Evolutionary conservation across 768 basidiomycete genomes (phyloP).

Genomic region (Holtermanniella nyarrowii): DNA sequence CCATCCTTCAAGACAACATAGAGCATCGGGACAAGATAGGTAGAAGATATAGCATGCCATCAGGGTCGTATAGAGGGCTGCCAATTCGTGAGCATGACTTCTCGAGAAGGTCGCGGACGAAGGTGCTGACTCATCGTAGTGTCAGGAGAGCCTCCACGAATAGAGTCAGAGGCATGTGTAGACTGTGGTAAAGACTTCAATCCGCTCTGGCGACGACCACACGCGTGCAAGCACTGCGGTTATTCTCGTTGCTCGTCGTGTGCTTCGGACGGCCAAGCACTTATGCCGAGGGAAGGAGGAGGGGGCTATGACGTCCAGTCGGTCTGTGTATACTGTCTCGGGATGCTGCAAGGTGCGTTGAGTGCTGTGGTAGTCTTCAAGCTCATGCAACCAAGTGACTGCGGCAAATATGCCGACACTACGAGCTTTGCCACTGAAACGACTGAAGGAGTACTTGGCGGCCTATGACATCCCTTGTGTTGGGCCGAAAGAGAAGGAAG

Average conservation of each 20-base stretch:
- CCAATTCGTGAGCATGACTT: too few species aligned
- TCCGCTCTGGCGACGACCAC: conserved; percentile 30
- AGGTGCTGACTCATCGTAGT: not conserved
- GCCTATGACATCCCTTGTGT: conserved; percentile 30
- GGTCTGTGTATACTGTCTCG: conserved; percentile 33
- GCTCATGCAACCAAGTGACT: conserved; percentile 20
- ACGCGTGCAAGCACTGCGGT: conserved; percentile 37
- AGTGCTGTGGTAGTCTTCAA: conserved; percentile 5
- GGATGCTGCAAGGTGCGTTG: conserved; percentile 39
- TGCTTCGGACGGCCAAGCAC: conserved; percentile 32
- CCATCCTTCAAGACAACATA: too few species aligned
- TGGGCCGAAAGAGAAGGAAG: conserved; percentile 39
- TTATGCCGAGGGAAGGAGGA: conserved; percentile 32
- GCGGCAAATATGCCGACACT: conserved; percentile 25
- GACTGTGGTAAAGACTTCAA: conserved; percentile 38
- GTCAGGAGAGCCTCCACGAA: not conserved
- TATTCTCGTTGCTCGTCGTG: conserved; percentile 38
- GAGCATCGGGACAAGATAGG: too few species aligned
- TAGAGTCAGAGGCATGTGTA: conserved; percentile 22
- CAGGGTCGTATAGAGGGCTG: too few species aligned
- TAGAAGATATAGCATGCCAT: too few species aligned
- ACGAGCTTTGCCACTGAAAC: conserved; percentile 32
- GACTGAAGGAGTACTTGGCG: conserved; percentile 36
- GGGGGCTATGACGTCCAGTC: conserved; percentile 37
- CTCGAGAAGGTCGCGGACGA: too few species aligned